phyloP scores from a whole-genome alignment of 2,329 filamentous ascomycete species.

The Venturia nashicola region DNA sequence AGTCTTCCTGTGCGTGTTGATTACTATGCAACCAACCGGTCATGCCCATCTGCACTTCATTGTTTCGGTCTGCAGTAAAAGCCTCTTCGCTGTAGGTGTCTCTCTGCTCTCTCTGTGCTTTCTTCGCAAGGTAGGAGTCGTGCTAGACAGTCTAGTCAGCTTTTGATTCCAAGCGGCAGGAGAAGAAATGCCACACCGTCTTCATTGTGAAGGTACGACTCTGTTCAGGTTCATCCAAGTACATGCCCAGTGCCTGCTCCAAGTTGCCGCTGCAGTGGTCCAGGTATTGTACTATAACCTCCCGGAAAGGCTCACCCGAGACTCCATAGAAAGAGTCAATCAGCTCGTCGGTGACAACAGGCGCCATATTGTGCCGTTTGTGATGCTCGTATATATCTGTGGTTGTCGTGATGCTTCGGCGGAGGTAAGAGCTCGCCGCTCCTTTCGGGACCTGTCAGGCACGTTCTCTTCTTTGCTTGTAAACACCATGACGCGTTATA shows the following conservation, averaged over 20 bases:
- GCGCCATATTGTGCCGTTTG: not conserved
- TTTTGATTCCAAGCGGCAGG: not conserved
- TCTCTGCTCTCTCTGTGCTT: not conserved
- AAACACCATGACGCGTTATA: conserved; percentile 1
- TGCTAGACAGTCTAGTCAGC: not conserved
- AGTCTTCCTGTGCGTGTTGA: not conserved
- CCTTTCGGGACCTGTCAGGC: not conserved
- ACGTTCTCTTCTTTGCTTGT: not conserved
- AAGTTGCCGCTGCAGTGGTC: not conserved
- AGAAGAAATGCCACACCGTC: not conserved
- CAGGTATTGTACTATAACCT: not conserved
- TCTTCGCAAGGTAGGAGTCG: not conserved
- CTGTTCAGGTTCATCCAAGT: not conserved
- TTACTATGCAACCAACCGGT: not conserved
- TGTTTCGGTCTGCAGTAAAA: not conserved
- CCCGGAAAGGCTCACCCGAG: not conserved
- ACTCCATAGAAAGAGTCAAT: not conserved
- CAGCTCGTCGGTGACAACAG: not conserved
- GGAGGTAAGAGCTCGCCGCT: not conserved
- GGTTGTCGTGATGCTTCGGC: not conserved
- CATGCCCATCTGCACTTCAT: not conserved
- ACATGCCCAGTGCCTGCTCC: not conserved
- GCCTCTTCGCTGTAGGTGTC: not conserved
- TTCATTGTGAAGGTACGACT: not conserved
- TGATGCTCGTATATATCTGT: not conserved